Conservation (phyloP, 345 rosid genomes). For the Pugionium dolabratum region DNA sequence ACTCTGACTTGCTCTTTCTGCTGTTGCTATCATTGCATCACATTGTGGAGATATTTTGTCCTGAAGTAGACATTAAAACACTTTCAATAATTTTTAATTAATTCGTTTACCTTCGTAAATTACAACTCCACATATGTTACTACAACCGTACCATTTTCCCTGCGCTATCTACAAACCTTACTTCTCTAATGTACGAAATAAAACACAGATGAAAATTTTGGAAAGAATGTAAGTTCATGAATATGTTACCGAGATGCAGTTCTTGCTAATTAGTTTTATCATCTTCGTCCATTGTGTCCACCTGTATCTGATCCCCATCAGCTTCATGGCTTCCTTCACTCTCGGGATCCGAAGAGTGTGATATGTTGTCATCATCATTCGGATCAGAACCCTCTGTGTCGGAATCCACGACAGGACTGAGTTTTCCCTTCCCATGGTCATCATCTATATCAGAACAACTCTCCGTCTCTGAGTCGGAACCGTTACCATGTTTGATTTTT, state of each 20-base stretch:
- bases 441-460: conserved; percentile 45
- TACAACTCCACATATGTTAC: conserved; percentile 15
- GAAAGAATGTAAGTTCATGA: conserved; percentile 12
- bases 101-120: not conserved
- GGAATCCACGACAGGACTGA: conserved; percentile 47
- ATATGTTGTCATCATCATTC: conserved; percentile 33
- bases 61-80: conserved; percentile 27
- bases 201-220: conserved; percentile 8
- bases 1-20: conserved; percentile 40
- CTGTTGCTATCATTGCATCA: conserved; percentile 37
- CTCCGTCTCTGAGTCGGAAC: conserved; percentile 62
- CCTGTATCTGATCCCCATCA: conserved; percentile 41
- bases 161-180: conserved; percentile 20
- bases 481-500: conserved; percentile 41
- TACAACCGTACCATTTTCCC: conserved; percentile 13
- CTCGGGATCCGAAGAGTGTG: conserved; percentile 48
- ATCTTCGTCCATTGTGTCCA: conserved; percentile 57
- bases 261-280: conserved; percentile 52
- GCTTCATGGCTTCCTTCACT: conserved; percentile 43
- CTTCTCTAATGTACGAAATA: conserved; percentile 5
- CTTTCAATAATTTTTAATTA: not conserved
- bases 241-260: conserved; percentile 27
- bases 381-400: conserved; percentile 56
- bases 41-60: conserved; percentile 30
- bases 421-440: conserved; percentile 43